Evolutionary conservation across 163 green algal genomes (phyloP).

Genomic region (Scenedesmus sp.): DNA sequence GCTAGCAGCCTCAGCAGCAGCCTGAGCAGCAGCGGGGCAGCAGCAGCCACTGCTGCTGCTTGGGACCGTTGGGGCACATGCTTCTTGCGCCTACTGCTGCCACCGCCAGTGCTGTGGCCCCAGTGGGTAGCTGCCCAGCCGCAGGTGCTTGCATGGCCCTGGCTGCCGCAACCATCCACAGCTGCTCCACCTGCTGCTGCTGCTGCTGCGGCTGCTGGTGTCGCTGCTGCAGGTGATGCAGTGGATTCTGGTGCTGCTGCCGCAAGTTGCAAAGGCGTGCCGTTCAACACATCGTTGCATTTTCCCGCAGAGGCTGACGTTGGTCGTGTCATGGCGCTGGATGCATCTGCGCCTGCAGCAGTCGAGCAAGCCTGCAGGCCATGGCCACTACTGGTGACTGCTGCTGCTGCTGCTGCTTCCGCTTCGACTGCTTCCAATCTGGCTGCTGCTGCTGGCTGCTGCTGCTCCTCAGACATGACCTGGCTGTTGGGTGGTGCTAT

Average conservation of each 20-base stretch:
- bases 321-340: neutral
- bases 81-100: neutral
- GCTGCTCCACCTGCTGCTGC: neutral
- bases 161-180: neutral
- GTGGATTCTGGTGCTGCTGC: neutral
- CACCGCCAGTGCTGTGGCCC: neutral
- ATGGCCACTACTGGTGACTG: neutral
- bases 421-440: neutral
- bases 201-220: neutral
- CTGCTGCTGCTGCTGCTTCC: neutral
- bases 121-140: neutral
- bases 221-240: neutral
- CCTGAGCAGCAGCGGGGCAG: neutral
- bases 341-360: neutral
- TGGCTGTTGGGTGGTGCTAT: neutral
- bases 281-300: neutral
- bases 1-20: neutral
- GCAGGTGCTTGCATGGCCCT: neutral
- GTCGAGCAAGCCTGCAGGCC: neutral
- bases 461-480: neutral
- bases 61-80: neutral
- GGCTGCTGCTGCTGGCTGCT: neutral
- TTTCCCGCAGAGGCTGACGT: neutral
- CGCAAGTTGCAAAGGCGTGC: neutral
- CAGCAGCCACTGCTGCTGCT: neutral